Base-by-base conservation (phyloP, 495 filamentous ascomycete species). In the Aspergillus kassunensis region DNA sequence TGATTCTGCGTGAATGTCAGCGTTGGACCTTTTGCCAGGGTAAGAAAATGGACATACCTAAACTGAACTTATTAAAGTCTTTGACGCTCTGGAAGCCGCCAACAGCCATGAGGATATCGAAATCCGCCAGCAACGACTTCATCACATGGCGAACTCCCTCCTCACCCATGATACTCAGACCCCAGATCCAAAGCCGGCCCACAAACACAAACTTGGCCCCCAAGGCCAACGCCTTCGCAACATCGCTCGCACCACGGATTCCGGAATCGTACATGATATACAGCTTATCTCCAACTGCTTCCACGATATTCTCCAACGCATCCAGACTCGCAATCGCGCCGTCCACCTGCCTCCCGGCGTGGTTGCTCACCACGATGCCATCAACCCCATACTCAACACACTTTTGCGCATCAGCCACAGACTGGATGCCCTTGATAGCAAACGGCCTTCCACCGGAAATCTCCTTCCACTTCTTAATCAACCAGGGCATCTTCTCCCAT, bases 41-140 rank as follows among this genome's bases (percentile, higher is more conserved):
- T n/a, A n/a, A n/a, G n/a, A n/a, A n/a, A n/a, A n/a, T n/a, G n/a
- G n/a, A n/a, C n/a, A 54, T 47, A 73, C 70, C 71, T 48, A 77
- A 49, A 43, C 63, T 59, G 7, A 40, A 61, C 35, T 66, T 51
- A 44, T 78, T 69, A 44, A 85, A 80, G 42, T 83, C 74, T n/a
- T 65, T 61, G 11, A 85, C 59, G 18, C 65, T 65, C 23, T 77
- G 72, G 56, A 80, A 82, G 13, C 84, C 83, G n/a, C 73, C 81
- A n/a, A 81, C 75, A 33, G 75, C 79, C 78, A 87, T 80, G 44
- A 84, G 47, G 30, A 85, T 82, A 67, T 88, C 84, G 25, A 88
- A 79, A 44, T 87, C 84, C 0, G 82, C 82, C 40, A 88, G 54
- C 36, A 87, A 63, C 6, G 73, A 72, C 71, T 83, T 85, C 25